Base-by-base conservation (phyloP, 169 alveolate species). In the Babesia ovata region DNA sequence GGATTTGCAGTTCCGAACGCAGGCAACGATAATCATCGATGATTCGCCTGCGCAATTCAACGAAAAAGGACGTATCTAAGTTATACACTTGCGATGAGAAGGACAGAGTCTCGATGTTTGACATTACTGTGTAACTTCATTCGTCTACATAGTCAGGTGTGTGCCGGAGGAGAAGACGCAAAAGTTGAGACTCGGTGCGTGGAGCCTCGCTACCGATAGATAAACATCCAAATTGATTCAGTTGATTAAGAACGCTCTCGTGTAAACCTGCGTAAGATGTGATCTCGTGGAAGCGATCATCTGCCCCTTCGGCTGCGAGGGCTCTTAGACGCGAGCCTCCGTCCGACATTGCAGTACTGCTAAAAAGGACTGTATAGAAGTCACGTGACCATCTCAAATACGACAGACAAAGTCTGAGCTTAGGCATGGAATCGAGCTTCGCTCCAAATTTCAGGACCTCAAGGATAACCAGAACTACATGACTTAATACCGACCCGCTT, bases 61-160 rank as follows among this genome's bases (percentile, higher is more conserved):
- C 66, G 63, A 82, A 82, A 60, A 82, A 82, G 11, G 89, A 82
- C 16, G 28, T 28, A 58, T 82, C 89, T 60, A 82, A 44, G 24
- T 71, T 71, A 39, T 73, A 82, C 22, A 36, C 26, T 46, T 79
- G 87, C 21, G 82, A 44, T 14, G 57, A 11, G 49, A 60, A 79
- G 22, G 62, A 61, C 45, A 79, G 33, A 2, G 8, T 24, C 22
- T 29, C 52, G 49, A 57, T 62, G 39, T 4, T 62, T 59, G 63
- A 17, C 78, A 63, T 54, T 67, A 12, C 45, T 49, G 17, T n/a
- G 24, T 45, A 65, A 3, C 17, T 9, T 6, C 49, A n/a, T 29
- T 13, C 17, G 21, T 63, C 19, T 21, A 33, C 0, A 50, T 42
- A 53, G 24, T 22, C 19, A 26, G 54, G 57, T 29, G 60, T 17